A percentile compares a stretch with the other conserved stretches of the same genome.
These are phyloP conservation scores for Leccinum subtestaceum DNA, from an alignment of 768 basidiomycete genomes.

Conservation along the genomic window DNA sequence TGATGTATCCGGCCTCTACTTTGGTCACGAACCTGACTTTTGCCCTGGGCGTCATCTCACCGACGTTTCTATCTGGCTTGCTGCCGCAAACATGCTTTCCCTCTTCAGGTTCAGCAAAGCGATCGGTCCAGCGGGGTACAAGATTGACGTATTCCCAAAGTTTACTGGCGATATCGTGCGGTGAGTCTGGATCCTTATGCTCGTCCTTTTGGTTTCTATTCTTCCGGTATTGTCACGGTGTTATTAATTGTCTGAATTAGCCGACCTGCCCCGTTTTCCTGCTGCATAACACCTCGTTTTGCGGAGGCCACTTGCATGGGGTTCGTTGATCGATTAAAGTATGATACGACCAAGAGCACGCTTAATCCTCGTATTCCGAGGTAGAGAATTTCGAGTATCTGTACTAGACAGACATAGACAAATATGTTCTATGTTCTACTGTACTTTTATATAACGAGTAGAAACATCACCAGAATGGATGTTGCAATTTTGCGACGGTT, in stretches of 20 bases:
- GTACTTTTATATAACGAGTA: not conserved
- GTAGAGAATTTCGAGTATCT: not conserved
- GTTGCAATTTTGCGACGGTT: no score
- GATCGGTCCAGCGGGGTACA: slow-evolving; percentile 21
- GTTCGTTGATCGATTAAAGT: not conserved
- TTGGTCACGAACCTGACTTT: slow-evolving; percentile 34
- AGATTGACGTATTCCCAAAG: slow-evolving; percentile 21
- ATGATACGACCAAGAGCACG: not conserved
- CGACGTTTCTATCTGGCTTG: slow-evolving; percentile 19
- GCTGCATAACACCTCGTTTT: slow-evolving; percentile 20
- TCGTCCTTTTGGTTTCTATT: no score
- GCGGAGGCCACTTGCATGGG: slow-evolving; percentile 1
- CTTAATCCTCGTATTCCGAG: not conserved
- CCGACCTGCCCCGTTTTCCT: slow-evolving; percentile 16
- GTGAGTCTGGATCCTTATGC: slow-evolving; percentile 7
- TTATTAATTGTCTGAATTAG: slow-evolving; percentile 5
- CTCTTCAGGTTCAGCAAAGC: slow-evolving; percentile 23
- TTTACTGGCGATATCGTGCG: slow-evolving; percentile 13
- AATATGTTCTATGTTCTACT: not conserved
- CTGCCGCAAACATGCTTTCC: slow-evolving; percentile 16
- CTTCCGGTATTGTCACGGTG: not conserved
- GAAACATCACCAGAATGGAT: not conserved
- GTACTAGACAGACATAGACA: not conserved
- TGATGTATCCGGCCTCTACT: slow-evolving; percentile 24
- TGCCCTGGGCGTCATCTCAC: slow-evolving; percentile 25